Evolutionary conservation across 306 rosid genomes (phyloP).

Genomic region (Pyrus bretschneideri): DNA sequence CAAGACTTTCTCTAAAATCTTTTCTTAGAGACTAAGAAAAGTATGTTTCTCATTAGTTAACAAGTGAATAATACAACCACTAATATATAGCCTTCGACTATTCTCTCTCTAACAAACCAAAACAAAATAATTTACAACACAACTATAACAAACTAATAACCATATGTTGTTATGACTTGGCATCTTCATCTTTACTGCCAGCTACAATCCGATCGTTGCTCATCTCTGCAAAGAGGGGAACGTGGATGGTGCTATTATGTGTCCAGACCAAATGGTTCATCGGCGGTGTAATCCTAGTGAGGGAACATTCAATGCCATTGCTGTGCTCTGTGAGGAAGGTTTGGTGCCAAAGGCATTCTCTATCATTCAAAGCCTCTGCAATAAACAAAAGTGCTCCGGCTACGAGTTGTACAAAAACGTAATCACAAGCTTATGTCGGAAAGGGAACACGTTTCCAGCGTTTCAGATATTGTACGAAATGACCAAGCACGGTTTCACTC

Average conservation of each 20-base stretch:
- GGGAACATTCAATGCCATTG: slow-evolving; percentile 75
- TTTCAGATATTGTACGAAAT: slow-evolving; percentile 80
- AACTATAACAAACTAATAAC: no score
- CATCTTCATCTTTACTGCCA: slow-evolving; percentile 20
- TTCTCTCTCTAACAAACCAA: no score
- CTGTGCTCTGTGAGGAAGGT: slow-evolving; percentile 61
- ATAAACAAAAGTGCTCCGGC: slow-evolving; percentile 40
- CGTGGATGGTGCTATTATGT: slow-evolving; percentile 54
- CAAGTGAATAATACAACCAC: no score
- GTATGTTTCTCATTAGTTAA: no score
- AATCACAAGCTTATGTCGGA: slow-evolving; percentile 65
- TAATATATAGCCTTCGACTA: no score
- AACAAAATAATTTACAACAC: no score
- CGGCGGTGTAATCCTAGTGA: slow-evolving; percentile 55
- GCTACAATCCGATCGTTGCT: slow-evolving; percentile 72
- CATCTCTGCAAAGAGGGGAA: slow-evolving; percentile 67
- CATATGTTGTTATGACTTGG: no score
- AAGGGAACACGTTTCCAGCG: slow-evolving; percentile 81
- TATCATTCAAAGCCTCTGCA: slow-evolving; percentile 58
- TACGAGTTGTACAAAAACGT: slow-evolving; percentile 54
- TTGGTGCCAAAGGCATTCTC: slow-evolving; percentile 64
- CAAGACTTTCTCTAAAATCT: no score
- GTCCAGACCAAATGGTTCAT: slow-evolving; percentile 60
- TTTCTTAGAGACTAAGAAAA: no score
- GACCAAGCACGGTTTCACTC: slow-evolving; percentile 64